Conservation (phyloP, 2,329 filamentous ascomycete species). For the Fusarium solani-melongenae region DNA sequence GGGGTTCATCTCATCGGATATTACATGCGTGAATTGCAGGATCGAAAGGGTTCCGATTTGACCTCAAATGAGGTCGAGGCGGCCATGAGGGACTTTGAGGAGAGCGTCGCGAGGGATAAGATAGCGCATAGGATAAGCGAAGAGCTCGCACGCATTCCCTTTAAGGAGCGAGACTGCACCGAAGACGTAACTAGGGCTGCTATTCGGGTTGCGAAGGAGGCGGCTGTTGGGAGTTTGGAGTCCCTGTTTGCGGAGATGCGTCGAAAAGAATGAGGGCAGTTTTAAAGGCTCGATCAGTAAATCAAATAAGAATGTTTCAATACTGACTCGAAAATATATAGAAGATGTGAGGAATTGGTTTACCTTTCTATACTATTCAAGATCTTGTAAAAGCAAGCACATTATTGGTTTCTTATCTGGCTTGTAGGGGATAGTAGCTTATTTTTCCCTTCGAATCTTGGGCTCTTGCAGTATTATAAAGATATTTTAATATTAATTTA, state of each 20-base stretch:
- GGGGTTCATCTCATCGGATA: background rate
- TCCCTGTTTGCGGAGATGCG: background rate
- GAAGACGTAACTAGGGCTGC: background rate
- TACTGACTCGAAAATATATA: background rate
- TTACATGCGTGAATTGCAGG: background rate
- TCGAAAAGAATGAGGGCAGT: background rate
- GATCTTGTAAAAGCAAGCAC: background rate
- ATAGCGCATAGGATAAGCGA: background rate
- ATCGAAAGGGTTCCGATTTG: background rate
- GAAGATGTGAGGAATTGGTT: background rate
- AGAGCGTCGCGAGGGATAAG: background rate
- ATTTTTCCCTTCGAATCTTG: background rate
- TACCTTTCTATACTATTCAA: background rate
- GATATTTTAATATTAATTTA: background rate
- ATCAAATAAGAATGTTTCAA: background rate
- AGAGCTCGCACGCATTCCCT: background rate
- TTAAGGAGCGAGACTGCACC: background rate
- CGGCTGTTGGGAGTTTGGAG: background rate
- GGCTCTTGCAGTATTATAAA: background rate
- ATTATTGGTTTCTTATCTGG: background rate
- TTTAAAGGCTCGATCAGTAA: background rate
- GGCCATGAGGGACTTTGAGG: background rate
- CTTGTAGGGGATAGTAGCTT: background rate
- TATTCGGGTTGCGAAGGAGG: background rate
- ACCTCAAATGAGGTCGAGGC: background rate